These are phyloP conservation scores for Porogramme epimiltina DNA, from an alignment of 1,284 basidiomycete genomes.

Conservation along the genomic window DNA sequence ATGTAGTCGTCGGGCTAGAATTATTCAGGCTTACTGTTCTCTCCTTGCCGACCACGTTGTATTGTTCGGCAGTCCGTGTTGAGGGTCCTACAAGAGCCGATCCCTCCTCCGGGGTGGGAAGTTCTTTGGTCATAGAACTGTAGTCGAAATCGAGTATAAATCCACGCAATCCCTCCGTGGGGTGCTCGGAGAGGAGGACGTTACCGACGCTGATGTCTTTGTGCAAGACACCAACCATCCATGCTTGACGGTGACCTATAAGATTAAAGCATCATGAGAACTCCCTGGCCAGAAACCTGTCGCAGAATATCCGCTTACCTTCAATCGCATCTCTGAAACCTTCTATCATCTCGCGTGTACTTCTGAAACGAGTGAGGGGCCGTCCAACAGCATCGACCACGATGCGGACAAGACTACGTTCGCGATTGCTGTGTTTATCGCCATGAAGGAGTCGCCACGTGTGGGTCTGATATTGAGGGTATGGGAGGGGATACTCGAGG, in stretches of 20 bases:
- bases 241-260: neutral
- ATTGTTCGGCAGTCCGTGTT: too few species aligned
- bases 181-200: constrained; percentile 3
- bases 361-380: constrained; percentile 9
- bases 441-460: constrained; percentile 1
- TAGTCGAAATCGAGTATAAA: constrained; percentile 14
- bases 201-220: constrained; percentile 8
- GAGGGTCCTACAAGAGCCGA: too few species aligned
- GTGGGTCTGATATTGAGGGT: constrained; percentile 12
- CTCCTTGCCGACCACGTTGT: too few species aligned
- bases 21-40: too few species aligned
- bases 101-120: too few species aligned
- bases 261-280: neutral
- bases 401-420: constrained; percentile 20
- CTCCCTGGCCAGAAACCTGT: too few species aligned
- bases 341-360: constrained; percentile 6
- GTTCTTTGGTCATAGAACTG: neutral
- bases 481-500: too few species aligned
- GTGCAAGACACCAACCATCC: constrained; percentile 1
- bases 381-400: constrained; percentile 15
- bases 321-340: constrained; percentile 15
- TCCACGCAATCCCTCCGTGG: neutral
- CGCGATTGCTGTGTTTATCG: neutral
- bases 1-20: too few species aligned
- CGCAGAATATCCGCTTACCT: constrained; percentile 8